Conservation (phyloP, 2,329 filamentous ascomycete species). For the Pseudohalonectria lignicola region DNA sequence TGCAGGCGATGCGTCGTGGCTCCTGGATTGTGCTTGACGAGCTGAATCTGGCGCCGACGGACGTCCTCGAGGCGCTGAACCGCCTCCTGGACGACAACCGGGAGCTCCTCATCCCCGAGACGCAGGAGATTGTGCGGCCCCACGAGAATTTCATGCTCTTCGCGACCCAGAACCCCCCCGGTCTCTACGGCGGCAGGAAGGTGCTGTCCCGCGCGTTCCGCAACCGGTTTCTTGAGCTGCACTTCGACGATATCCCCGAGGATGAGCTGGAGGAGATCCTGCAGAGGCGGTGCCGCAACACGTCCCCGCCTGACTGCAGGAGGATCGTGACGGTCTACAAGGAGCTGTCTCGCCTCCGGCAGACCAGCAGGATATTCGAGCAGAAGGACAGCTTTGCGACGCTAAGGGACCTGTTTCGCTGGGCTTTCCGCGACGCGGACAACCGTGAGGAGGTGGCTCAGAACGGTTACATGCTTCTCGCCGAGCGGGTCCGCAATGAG, state of each 20-base stretch:
- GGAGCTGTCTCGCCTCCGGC: slow-evolving; percentile 78
- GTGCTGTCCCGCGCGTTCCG: slow-evolving; percentile 87
- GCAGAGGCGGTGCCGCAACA: slow-evolving; percentile 72
- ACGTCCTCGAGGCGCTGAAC: slow-evolving; percentile 93
- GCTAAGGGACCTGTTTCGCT: slow-evolving; percentile 87
- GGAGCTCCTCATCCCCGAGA: slow-evolving; percentile 91
- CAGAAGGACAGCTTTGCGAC: slow-evolving; percentile 97
- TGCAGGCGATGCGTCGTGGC: slow-evolving; percentile 83
- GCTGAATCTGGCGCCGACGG: slow-evolving; percentile 89
- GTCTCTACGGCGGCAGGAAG: slow-evolving; percentile 90
- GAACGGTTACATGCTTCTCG: slow-evolving; percentile 94
- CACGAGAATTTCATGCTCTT: slow-evolving; percentile 97
- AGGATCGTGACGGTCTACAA: slow-evolving; percentile 91
- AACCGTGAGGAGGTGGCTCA: slow-evolving; percentile 78
- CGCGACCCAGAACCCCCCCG: slow-evolving; percentile 93
- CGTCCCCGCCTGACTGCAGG: slow-evolving; percentile 82
- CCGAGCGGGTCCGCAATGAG: slow-evolving; percentile 83
- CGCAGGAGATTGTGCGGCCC: slow-evolving; percentile 83
- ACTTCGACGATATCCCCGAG: slow-evolving; percentile 97
- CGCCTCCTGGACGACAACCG: slow-evolving; percentile 91
- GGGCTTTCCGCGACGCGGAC: slow-evolving; percentile 78
- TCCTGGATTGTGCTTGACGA: slow-evolving; percentile 99
- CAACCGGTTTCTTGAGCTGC: slow-evolving; percentile 91
- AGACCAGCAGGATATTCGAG: slow-evolving; percentile 87
- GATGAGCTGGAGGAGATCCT: slow-evolving; percentile 87